phyloP scores from a whole-genome alignment of 192 early-diverging fungal genomes.

The Backusella mclennaniae region DNA sequence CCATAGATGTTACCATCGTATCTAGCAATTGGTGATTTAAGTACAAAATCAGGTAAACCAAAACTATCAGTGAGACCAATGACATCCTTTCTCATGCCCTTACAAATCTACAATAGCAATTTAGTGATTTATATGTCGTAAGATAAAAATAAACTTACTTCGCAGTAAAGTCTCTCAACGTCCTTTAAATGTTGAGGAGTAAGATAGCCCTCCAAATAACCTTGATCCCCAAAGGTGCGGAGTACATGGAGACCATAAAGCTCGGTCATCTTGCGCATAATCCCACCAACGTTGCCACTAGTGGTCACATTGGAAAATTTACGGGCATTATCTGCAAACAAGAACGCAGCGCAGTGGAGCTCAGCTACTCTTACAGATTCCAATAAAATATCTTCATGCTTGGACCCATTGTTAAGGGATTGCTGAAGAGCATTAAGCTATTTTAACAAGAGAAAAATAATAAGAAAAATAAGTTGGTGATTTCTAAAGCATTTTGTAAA shows the following conservation, averaged over 20 bases:
- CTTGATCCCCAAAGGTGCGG: constrained; percentile 40
- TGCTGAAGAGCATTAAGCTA: constrained; percentile 25
- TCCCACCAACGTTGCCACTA: constrained; percentile 23
- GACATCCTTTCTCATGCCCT: constrained; percentile 42
- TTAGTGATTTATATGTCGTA: background rate
- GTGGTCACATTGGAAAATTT: constrained; percentile 1
- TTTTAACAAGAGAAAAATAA: background rate
- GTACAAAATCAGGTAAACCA: constrained; percentile 52
- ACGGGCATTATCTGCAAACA: constrained; percentile 15
- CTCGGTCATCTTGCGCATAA: constrained; percentile 41
- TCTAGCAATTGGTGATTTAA: constrained; percentile 59
- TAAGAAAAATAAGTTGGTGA: background rate
- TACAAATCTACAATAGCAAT: constrained; percentile 4
- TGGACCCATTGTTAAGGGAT: constrained; percentile 15
- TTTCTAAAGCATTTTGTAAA: background rate
- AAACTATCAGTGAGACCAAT: constrained; percentile 56
- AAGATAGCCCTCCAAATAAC: constrained; percentile 52
- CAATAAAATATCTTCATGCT: constrained; percentile 30
- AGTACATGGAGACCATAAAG: constrained; percentile 47
- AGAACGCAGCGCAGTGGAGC: constrained; percentile 32
- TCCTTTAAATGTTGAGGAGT: constrained; percentile 39
- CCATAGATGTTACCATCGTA: constrained; percentile 60
- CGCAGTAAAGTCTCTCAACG: constrained; percentile 35
- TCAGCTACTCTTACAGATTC: constrained; percentile 31
- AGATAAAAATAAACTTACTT: constrained; percentile 10